Evolutionary conservation across 73 alveolate species (phyloP), one percentile per base, ranked within the genome.

Genomic region (Stentor coeruleus): DNA sequence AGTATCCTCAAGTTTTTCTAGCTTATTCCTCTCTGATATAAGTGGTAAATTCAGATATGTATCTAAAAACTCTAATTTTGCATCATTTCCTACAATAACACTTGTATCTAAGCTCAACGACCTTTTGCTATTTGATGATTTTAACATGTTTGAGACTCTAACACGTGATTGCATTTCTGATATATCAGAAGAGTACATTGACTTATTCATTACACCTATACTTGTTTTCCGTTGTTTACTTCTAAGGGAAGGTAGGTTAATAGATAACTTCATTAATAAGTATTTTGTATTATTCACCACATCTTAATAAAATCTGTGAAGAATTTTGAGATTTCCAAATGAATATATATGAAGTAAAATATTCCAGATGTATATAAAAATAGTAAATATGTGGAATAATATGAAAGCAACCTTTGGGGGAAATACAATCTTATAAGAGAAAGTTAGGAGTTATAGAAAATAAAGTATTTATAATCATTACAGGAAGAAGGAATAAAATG

Each of bases 41-140:
- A 20, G n/a, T 26, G 79, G 79, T n/a, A 75, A n/a, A 2, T 75
- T 39, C 26, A 33, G 14, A 40, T 36, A 75, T 30, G n/a, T 75
- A 75, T 75, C 83, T 14, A 39, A 14, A 40, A 37, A 75, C 15
- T 75, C 72, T 11, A 75, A 14, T 75, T 75, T 75, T n/a, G 83
- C 83, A n/a, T 38, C n/a, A 26, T 14, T n/a, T 33, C 83, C 83
- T 14, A 75, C 83, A 37, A 66, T 11, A 49, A 49, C 37, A 2
- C 28, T 11, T 11, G 66, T 49, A n/a, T n/a, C n/a, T n/a, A n/a
- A n/a, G 66, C 66, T 49, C 66, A 49, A 20, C 6, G 28, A 6
- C 20, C 66, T 49, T 6, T 49, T 20, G 66, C 66, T 20, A 11
- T 49, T 6, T 11, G 66, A 49, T 20, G 66, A 49, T 6, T 49